These are phyloP conservation scores for Lablab purpureus DNA, from an alignment of 306 rosid species.

Conservation along the genomic window DNA sequence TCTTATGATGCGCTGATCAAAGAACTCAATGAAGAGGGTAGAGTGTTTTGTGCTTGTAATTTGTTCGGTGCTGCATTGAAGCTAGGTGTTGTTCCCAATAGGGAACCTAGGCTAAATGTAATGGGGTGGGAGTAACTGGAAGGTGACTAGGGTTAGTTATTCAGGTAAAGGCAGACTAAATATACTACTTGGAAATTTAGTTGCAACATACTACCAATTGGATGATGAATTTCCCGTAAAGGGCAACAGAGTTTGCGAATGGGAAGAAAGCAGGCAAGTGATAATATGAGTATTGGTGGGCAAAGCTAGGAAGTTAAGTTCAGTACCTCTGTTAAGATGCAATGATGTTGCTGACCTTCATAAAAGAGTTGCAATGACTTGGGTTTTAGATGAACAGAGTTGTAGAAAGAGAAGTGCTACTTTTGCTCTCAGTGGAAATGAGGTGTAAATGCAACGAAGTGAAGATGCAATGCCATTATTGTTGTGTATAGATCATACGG, in stretches of 20 bases:
- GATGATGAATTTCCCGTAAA: background rate
- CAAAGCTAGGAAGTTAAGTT: background rate
- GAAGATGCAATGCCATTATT: background rate
- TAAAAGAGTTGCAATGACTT: background rate
- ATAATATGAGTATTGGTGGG: background rate
- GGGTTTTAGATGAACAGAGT: background rate
- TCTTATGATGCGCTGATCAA: constrained; percentile 55
- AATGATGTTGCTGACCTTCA: background rate
- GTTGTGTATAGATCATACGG: background rate
- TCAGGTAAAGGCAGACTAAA: background rate
- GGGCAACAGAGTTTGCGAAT: background rate
- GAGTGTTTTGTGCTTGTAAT: constrained; percentile 48
- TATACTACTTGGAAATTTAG: background rate
- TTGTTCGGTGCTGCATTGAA: constrained; percentile 68
- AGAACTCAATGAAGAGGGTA: constrained; percentile 56
- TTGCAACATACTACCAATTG: background rate
- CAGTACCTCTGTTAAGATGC: background rate
- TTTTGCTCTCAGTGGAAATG: background rate
- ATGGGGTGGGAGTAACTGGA: background rate
- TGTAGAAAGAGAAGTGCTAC: background rate
- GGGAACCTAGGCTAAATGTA: constrained; percentile 39
- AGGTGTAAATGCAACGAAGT: background rate
- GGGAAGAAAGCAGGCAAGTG: background rate
- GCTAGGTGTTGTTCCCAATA: constrained; percentile 56
- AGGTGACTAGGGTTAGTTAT: constrained; percentile 1